Conservation (phyloP, 805 yeast genomes). For the Yamadazyma tumulicola region DNA sequence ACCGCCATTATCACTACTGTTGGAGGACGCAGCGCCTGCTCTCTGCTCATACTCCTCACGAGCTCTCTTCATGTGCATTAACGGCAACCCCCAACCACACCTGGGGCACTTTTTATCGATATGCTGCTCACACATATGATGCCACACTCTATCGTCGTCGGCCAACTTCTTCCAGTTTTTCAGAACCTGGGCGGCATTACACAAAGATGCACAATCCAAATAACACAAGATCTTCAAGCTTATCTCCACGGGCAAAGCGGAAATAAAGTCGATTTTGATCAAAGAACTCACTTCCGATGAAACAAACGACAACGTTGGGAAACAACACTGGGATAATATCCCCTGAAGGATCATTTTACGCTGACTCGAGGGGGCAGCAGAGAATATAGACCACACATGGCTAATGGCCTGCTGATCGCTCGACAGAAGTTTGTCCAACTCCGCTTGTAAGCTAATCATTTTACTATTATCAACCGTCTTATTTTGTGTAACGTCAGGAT, state of each 20-base stretch:
- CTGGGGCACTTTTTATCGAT: slow-evolving; percentile 96
- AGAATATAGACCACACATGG: slow-evolving; percentile 80
- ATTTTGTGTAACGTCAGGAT: slow-evolving; percentile 79
- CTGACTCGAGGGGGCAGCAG: slow-evolving; percentile 67
- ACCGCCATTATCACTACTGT: neutral
- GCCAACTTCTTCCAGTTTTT: slow-evolving; percentile 84
- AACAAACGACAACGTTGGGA: slow-evolving; percentile 87
- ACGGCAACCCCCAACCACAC: slow-evolving; percentile 98
- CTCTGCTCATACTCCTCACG: slow-evolving; percentile 35
- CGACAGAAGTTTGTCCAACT: slow-evolving; percentile 57
- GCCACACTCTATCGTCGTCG: slow-evolving; percentile 97
- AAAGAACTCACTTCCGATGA: slow-evolving; percentile 74
- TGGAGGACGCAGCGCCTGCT: neutral
- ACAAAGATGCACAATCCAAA: slow-evolving; percentile 88
- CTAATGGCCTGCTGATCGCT: slow-evolving; percentile 74
- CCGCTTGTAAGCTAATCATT: slow-evolving; percentile 60
- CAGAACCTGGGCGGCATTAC: slow-evolving; percentile 91
- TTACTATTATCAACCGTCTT: slow-evolving; percentile 61
- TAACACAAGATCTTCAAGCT: slow-evolving; percentile 82
- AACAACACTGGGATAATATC: slow-evolving; percentile 83
- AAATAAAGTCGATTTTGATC: slow-evolving; percentile 84
- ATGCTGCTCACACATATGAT: slow-evolving; percentile 97
- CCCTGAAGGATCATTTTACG: slow-evolving; percentile 80
- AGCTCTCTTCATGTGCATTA: slow-evolving; percentile 82
- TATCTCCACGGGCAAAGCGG: slow-evolving; percentile 81